phyloP scores from a whole-genome alignment of 148 eudicot species.

The Hydrangea macrophylla region DNA sequence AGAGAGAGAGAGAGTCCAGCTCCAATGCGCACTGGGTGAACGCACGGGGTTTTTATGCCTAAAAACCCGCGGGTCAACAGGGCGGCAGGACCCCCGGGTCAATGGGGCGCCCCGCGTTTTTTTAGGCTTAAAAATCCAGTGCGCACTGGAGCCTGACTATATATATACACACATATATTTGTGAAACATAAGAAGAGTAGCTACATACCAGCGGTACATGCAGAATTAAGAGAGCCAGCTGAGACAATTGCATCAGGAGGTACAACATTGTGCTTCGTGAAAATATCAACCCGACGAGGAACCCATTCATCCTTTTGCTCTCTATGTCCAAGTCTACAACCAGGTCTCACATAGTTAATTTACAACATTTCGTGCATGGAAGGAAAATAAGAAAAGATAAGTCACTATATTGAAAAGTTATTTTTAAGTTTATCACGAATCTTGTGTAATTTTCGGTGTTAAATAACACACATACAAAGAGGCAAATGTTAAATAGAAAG shows the following conservation, averaged over 20 bases:
- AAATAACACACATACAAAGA: neutral
- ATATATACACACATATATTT: too few relatives aligned
- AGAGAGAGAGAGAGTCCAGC: too few relatives aligned
- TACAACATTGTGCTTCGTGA: constrained; percentile 73
- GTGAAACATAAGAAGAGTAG: constrained; percentile 6
- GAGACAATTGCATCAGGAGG: constrained; percentile 88
- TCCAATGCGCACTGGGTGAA: too few relatives aligned
- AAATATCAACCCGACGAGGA: constrained; percentile 88
- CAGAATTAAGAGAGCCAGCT: constrained; percentile 79
- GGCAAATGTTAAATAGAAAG: neutral
- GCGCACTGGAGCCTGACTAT: too few relatives aligned
- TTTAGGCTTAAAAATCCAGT: too few relatives aligned
- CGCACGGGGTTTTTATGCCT: too few relatives aligned
- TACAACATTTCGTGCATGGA: neutral
- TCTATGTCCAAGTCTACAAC: constrained; percentile 80
- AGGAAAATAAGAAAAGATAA: neutral
- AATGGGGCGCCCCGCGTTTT: too few relatives aligned
- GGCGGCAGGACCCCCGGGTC: too few relatives aligned
- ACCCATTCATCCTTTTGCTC: constrained; percentile 93
- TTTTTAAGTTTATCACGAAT: constrained; percentile 4
- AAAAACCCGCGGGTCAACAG: neutral
- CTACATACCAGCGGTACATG: constrained; percentile 90
- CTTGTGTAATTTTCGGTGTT: neutral
- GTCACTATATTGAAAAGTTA: neutral
- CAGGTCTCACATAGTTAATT: constrained; percentile 2